Conservation (phyloP, 148 eudicot species). For the Chenopodium suecicum region DNA sequence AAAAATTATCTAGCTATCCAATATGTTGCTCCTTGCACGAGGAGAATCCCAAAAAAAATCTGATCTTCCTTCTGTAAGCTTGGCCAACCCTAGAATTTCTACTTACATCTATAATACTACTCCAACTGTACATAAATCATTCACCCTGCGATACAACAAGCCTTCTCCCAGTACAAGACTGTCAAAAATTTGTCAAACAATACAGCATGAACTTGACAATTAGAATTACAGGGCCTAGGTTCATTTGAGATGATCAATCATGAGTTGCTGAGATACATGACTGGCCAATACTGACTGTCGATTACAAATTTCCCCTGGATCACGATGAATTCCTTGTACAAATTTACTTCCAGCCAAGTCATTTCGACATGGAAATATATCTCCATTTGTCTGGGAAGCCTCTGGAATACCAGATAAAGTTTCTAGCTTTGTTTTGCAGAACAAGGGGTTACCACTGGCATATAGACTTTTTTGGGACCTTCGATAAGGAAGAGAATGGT, state of each 20-base stretch:
- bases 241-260: conserved; percentile 35
- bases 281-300: conserved; percentile 39
- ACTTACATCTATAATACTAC: not conserved
- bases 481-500: conserved; percentile 17
- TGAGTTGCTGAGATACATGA: conserved; percentile 46
- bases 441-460: not conserved
- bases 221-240: too few species aligned
- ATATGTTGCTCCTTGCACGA: not conserved
- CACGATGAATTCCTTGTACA: conserved; percentile 13
- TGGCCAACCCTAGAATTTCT: not conserved
- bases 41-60: not conserved
- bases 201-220: not conserved
- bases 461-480: conserved; percentile 13
- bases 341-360: conserved; percentile 30
- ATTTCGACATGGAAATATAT: conserved; percentile 27
- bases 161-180: not conserved
- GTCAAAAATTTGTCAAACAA: not conserved
- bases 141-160: not conserved
- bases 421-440: conserved; percentile 39
- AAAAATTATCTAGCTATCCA: not conserved
- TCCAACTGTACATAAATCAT: not conserved
- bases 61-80: not conserved
- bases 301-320: conserved; percentile 17
- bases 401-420: conserved; percentile 34
- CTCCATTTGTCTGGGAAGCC: conserved; percentile 32